Conservation (phyloP, 1,139 yeast species). For the Debaryomyces subglobosus region DNA sequence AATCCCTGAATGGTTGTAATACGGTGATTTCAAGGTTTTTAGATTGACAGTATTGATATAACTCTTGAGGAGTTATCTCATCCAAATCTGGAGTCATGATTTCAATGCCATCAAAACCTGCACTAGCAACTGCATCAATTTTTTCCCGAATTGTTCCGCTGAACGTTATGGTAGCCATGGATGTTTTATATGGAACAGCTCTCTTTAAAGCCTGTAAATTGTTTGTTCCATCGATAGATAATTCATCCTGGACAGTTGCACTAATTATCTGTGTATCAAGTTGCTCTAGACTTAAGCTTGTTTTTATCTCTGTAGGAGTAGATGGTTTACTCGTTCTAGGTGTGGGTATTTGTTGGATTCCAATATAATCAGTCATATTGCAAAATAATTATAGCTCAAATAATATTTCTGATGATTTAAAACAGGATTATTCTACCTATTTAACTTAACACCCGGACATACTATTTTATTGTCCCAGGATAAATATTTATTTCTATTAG, state of each 20-base stretch:
- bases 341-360: slow-evolving; percentile 2
- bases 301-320: neutral
- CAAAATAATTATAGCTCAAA: neutral
- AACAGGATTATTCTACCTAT: neutral
- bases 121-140: slow-evolving; percentile 8
- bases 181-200: slow-evolving; percentile 4
- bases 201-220: neutral
- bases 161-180: slow-evolving; percentile 9
- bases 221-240: neutral
- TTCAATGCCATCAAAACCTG: slow-evolving; percentile 16
- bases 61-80: slow-evolving; percentile 11
- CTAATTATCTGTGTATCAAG: neutral
- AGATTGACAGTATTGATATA: slow-evolving; percentile 5
- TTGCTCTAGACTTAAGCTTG: neutral
- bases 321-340: neutral
- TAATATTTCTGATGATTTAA: neutral
- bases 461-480: neutral
- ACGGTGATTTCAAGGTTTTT: slow-evolving; percentile 10
- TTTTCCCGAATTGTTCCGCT: slow-evolving; percentile 7
- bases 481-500: neutral
- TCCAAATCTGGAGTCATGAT: slow-evolving; percentile 13
- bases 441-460: neutral
- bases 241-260: neutral
- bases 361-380: neutral
- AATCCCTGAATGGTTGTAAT: slow-evolving; percentile 16